These are phyloP conservation scores for Angophora floribunda DNA, from an alignment of 345 rosid genomes.

Conservation along the genomic window DNA sequence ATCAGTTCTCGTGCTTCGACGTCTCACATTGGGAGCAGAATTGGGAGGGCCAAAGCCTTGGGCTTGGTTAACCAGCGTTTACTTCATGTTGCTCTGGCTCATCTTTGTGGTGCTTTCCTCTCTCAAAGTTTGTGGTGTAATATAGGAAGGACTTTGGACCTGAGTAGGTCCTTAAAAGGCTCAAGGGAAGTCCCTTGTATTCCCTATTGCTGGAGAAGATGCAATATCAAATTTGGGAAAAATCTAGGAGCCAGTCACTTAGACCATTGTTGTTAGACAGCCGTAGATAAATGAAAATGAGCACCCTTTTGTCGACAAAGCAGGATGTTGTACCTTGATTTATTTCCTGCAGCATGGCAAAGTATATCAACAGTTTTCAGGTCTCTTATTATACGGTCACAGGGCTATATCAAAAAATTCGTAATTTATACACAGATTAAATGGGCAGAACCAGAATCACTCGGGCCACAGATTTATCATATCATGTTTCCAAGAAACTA, in stretches of 20 bases:
- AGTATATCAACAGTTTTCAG: not conserved
- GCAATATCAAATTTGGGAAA: no score
- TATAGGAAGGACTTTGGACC: constrained; percentile 11
- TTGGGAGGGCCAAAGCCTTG: constrained; percentile 83
- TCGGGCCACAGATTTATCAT: not conserved
- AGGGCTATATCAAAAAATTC: not conserved
- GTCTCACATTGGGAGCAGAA: constrained; percentile 71
- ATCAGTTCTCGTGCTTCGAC: constrained; percentile 60
- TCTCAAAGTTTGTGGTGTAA: constrained; percentile 51
- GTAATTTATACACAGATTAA: not conserved
- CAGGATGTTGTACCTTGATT: not conserved
- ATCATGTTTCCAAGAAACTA: not conserved
- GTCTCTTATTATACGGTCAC: not conserved
- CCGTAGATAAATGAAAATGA: not conserved
- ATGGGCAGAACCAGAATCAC: not conserved
- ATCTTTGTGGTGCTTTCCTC: constrained; percentile 29
- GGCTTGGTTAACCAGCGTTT: constrained; percentile 66
- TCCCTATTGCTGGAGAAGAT: not conserved
- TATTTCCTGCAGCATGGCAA: not conserved
- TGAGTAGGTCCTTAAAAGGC: no score
- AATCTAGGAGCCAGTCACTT: no score
- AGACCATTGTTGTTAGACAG: not conserved
- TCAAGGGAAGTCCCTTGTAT: no score
- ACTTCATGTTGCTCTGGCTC: not conserved
- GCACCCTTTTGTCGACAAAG: not conserved